Conservation (phyloP, 192 early-diverging fungal genomes). For the Coemansia sp. region DNA sequence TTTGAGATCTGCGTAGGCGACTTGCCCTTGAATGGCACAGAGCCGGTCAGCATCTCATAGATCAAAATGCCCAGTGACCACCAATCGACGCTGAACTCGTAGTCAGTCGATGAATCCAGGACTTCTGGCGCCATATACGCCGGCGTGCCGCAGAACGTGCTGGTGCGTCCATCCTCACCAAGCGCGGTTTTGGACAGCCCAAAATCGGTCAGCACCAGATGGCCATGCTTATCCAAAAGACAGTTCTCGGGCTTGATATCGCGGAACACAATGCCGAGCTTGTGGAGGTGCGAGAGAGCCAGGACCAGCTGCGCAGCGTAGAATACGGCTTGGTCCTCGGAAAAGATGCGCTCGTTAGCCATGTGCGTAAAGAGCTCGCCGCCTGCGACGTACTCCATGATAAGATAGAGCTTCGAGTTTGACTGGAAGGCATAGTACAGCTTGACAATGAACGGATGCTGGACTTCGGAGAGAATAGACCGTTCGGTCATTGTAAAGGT, state of each 20-base stretch:
- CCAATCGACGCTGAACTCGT: conserved; percentile 83
- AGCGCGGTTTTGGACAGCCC: conserved; percentile 79
- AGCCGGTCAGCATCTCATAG: conserved; percentile 90
- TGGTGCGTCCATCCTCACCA: conserved; percentile 59
- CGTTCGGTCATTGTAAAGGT: conserved; percentile 87
- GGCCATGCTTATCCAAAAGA: conserved; percentile 72
- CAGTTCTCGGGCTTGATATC: conserved; percentile 80
- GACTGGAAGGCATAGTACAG: conserved; percentile 94
- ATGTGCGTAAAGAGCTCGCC: conserved; percentile 95
- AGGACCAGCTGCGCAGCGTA: conserved; percentile 87
- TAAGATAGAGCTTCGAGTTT: conserved; percentile 79
- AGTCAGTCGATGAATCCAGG: conserved; percentile 56
- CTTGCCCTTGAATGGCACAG: conserved; percentile 76
- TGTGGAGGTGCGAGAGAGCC: conserved; percentile 86
- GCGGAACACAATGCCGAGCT: conserved; percentile 86
- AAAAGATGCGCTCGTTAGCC: conserved; percentile 59
- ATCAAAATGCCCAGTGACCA: conserved; percentile 90
- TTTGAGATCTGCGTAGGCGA: conserved; percentile 85
- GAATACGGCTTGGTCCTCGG: conserved; percentile 84
- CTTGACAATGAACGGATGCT: conserved; percentile 92
- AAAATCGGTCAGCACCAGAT: conserved; percentile 91
- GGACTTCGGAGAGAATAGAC: conserved; percentile 80
- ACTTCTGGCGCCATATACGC: conserved; percentile 88
- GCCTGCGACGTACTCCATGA: conserved; percentile 88
- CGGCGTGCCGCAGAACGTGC: conserved; percentile 87